These are phyloP conservation scores for Ceratocystis destructans DNA, from an alignment of 2,329 filamentous ascomycete genomes.

Conservation along the genomic window DNA sequence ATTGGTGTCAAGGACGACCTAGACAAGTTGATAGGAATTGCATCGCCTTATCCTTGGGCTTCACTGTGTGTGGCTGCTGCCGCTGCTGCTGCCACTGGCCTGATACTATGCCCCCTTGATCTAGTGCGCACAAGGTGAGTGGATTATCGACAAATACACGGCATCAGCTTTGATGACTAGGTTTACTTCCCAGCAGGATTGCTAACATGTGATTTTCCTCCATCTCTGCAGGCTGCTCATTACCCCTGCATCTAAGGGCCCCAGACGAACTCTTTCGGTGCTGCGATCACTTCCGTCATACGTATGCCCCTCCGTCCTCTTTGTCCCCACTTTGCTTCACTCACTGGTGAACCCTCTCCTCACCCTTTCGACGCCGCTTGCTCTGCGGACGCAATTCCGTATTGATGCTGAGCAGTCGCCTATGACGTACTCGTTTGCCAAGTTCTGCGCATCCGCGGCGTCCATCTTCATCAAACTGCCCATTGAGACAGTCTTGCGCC, in stretches of 20 bases:
- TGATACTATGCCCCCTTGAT: slow-evolving; percentile 76
- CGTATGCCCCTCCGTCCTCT: slow-evolving; percentile 53
- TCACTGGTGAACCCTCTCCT: slow-evolving; percentile 73
- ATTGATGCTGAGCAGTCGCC: slow-evolving; percentile 75
- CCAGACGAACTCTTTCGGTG: slow-evolving; percentile 64
- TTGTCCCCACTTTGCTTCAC: slow-evolving; percentile 77
- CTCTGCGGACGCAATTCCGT: slow-evolving; percentile 70
- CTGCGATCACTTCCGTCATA: slow-evolving; percentile 69
- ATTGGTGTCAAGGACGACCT: slow-evolving; percentile 60
- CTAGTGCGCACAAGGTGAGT: slow-evolving; percentile 64
- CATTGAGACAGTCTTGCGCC: slow-evolving; percentile 77
- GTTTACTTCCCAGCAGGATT: slow-evolving; percentile 1
- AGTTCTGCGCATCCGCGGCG: slow-evolving; percentile 64
- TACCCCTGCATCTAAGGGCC: slow-evolving; percentile 59
- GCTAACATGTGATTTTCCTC: slow-evolving; percentile 24
- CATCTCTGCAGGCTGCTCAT: slow-evolving; percentile 52
- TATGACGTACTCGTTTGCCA: slow-evolving; percentile 64
- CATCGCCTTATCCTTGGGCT: slow-evolving; percentile 67
- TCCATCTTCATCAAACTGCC: slow-evolving; percentile 81
- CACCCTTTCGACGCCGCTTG: slow-evolving; percentile 66
- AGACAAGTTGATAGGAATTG: slow-evolving; percentile 58
- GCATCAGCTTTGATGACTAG: neutral
- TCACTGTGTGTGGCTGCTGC: slow-evolving; percentile 60
- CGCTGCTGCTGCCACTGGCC: slow-evolving; percentile 56
- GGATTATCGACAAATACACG: neutral